Base-by-base conservation (phyloP, 352 stramenopile species). In the Pythium sukuiense region DNA sequence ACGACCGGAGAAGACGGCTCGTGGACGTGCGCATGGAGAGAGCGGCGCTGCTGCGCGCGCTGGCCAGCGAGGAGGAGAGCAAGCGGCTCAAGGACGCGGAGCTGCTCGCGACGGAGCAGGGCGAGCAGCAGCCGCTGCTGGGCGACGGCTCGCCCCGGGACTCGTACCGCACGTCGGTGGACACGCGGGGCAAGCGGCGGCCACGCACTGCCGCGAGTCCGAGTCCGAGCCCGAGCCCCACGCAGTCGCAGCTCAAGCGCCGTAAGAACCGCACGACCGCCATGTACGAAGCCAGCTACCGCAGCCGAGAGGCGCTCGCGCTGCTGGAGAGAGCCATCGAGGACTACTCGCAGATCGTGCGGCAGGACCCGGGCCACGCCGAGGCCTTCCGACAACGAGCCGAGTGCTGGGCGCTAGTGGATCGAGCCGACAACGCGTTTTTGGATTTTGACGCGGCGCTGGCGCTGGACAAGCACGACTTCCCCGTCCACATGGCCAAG, bases 21-120 rank as follows among this genome's bases (percentile, higher is more conserved):
- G 50, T 88, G 20, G 83, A 94, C 18, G 76, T 89, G 56, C 56
- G 84, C 32, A 62, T 94, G 35, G 78, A 90, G 49, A 73, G 80
- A 37, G 86, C 80, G 18, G 74, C 79, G 59, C 66, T 92, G 53
- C 29, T 90, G 49, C 65, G 88, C 18, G 53, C 72, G 30, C 73
- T 92, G 46, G 86, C 81, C 0, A 61, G 76, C 4, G 77, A 86
- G 20, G 75, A 89, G 9, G 76, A 92, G 50, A 62, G 66, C 2
- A 55, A 77, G 16, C 70, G 80, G 29, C 65, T 71, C 2, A 76
- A 81, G 30, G 83, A 94, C 50, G 76, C 55, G 2, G 74, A 77
- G 41, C n/a, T 89, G 14, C 39, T 70, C 29, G 70, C 76, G 14
- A 65, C 81, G 18, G 83, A 92, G 45, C 63, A 84, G 43, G 83